Evolutionary conservation across 2,329 filamentous ascomycete species (phyloP), one percentile per base, ranked within the genome.

Genomic region (Ceratocystis huliohia): DNA sequence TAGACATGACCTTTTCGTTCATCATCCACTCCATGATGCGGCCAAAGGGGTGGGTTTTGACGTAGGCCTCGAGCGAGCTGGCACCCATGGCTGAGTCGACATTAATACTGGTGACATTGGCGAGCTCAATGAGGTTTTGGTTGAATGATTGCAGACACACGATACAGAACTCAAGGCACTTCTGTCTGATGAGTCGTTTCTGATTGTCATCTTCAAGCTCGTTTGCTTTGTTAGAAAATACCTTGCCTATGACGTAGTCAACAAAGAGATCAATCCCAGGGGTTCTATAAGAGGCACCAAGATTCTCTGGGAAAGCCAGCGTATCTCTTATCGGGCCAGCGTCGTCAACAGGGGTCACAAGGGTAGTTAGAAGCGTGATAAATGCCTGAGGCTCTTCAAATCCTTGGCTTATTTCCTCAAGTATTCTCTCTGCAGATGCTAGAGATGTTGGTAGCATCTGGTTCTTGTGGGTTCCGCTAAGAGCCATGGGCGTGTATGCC

Each of bases 1-100:
- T 84, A 70, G 83, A 84, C 71, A 96, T 84, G 25, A 96, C 89
- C 70, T 88, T 90, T 72, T 95, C 90, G 73, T 96, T 96, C 75
- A 96, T 96, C 76, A 99, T 84, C 91, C 94, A 97, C 73, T 99
- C 94, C 89, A 97, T 96, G 17, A 96, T 87, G 68, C 95, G 85
- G 2, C 89, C 86, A 72, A 97, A 99, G 0, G 95, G 93, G 76
- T 99, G 95, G 65, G 96, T 82, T 28, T 86, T 84, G 67, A 94
- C 85, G 73, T 99, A 99, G 5, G 83, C 82, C 63, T 86, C 84
- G 3, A 97, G 79, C 66, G 89, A 88, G 2, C 87, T 88, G 3
- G 89, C 82, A 53, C 82, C 82, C 70, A 96, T 89, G 17, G 88
- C 84, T 8, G 82, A 77, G 73, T 96, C 91, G 17, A 96, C 85